Conservation (phyloP, 345 rosid genomes). For the Arabidopsis suecica region DNA sequence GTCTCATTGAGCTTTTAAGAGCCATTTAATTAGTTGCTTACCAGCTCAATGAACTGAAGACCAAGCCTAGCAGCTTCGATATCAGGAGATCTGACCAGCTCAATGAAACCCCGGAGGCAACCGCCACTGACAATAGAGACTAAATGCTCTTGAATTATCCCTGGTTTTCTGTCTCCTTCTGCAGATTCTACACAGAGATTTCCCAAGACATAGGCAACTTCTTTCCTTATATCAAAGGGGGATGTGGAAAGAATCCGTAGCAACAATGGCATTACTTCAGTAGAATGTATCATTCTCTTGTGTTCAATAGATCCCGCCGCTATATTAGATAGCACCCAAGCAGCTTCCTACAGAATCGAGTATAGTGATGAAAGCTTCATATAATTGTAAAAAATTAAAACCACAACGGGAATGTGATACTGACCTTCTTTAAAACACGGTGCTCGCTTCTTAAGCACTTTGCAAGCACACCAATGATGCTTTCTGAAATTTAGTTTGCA, state of each 20-base stretch:
- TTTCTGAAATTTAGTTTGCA: constrained; percentile 53
- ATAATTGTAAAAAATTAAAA: background rate
- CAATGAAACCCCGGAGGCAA: constrained; percentile 85
- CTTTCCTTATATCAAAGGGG: constrained; percentile 87
- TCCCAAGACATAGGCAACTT: constrained; percentile 89
- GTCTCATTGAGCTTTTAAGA: constrained; percentile 11
- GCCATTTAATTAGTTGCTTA: constrained; percentile 50
- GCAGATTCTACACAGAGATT: constrained; percentile 93
- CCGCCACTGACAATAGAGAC: constrained; percentile 75
- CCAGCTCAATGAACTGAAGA: constrained; percentile 96
- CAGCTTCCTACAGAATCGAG: constrained; percentile 69
- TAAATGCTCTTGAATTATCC: constrained; percentile 73
- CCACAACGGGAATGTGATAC: background rate
- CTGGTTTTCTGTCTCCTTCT: constrained; percentile 65
- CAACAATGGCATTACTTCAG: constrained; percentile 73
- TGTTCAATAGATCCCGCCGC: constrained; percentile 93
- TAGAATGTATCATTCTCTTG: constrained; percentile 70
- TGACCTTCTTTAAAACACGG: constrained; percentile 90
- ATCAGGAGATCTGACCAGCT: constrained; percentile 85
- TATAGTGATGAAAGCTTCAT: constrained; percentile 3
- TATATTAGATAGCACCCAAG: constrained; percentile 95
- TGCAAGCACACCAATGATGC: constrained; percentile 63
- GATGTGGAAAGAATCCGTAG: constrained; percentile 74
- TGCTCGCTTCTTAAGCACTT: constrained; percentile 94
- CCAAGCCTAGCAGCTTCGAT: constrained; percentile 86